Evolutionary conservation across 768 basidiomycete genomes (phyloP).

Genomic region (Podaxis sp.): DNA sequence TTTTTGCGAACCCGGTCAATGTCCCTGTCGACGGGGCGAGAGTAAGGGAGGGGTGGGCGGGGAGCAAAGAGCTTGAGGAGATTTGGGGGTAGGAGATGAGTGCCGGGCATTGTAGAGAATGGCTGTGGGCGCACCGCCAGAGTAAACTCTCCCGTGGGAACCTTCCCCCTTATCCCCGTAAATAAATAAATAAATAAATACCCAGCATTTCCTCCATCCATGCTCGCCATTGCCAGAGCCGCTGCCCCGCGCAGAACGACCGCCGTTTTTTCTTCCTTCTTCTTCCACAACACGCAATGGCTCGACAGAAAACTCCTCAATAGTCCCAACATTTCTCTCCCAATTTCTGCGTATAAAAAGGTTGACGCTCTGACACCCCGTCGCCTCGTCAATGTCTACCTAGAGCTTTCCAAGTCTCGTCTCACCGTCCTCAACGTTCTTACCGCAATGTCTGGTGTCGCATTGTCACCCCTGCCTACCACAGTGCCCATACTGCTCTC

Average conservation of each 20-base stretch:
- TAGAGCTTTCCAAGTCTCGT: conserved; percentile 80
- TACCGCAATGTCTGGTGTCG: conserved; percentile 89
- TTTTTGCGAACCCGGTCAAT: conserved; percentile 71
- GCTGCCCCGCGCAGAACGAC: neutral
- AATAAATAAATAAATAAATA: neutral
- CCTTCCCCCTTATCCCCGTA: neutral
- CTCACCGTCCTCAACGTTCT: conserved; percentile 84
- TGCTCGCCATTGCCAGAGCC: conserved; percentile 2
- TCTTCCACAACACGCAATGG: conserved; percentile 65
- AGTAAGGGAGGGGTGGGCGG: conserved; percentile 84
- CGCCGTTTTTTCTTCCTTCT: conserved; percentile 53
- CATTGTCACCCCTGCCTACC: conserved; percentile 85
- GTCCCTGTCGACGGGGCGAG: conserved; percentile 82
- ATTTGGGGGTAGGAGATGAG: conserved; percentile 91
- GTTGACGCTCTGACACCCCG: conserved; percentile 44
- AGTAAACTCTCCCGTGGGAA: conserved; percentile 1
- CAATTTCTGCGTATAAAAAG: conserved; percentile 31
- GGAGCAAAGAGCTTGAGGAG: conserved; percentile 96
- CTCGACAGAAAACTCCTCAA: conserved; percentile 15
- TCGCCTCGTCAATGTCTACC: conserved; percentile 64
- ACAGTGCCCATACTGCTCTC: conserved; percentile 82
- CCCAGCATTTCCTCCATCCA: neutral
- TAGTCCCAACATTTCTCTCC: conserved; percentile 17
- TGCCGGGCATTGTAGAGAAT: conserved; percentile 52
- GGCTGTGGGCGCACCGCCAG: neutral